Conservation (phyloP, 2,329 filamentous ascomycete genomes). For the Botrytis squamosa region DNA sequence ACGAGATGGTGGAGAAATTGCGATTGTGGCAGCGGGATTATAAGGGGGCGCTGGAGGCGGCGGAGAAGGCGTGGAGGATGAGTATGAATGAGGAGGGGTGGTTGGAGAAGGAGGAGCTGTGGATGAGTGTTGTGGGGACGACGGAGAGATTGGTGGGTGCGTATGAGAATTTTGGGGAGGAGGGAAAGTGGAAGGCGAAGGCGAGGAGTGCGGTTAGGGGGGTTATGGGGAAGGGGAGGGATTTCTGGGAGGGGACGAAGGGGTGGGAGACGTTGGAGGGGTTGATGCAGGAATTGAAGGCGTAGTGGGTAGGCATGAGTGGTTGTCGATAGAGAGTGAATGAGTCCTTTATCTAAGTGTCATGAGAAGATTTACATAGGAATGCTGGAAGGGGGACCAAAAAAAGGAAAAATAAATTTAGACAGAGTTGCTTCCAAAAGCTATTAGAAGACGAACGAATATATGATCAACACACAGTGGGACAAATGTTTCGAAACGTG, state of each 20-base stretch:
- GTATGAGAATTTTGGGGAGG: conserved; percentile 74
- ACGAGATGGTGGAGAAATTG: conserved; percentile 70
- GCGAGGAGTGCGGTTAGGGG: conserved; percentile 79
- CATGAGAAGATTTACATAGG: background rate
- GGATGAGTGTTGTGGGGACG: conserved; percentile 57
- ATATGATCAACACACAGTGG: background rate
- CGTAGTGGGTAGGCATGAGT: background rate
- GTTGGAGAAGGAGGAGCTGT: conserved; percentile 48
- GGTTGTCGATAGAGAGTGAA: background rate
- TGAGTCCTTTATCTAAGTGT: background rate
- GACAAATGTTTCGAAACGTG: background rate
- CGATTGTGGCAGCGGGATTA: conserved; percentile 73
- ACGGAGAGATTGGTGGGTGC: conserved; percentile 80
- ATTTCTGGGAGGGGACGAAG: conserved; percentile 74
- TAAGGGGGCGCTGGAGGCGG: conserved; percentile 70
- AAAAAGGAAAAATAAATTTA: background rate
- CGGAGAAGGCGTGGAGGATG: conserved; percentile 87
- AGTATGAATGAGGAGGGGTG: conserved; percentile 44
- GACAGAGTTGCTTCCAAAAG: background rate
- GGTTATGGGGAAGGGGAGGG: conserved; percentile 78
- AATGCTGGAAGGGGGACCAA: background rate
- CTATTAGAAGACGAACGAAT: background rate
- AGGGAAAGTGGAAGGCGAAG: conserved; percentile 82
- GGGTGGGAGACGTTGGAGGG: conserved; percentile 64
- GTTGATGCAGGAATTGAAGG: conserved; percentile 54